Conservation (phyloP, 768 basidiomycete genomes). For the Amanita muscaria region DNA sequence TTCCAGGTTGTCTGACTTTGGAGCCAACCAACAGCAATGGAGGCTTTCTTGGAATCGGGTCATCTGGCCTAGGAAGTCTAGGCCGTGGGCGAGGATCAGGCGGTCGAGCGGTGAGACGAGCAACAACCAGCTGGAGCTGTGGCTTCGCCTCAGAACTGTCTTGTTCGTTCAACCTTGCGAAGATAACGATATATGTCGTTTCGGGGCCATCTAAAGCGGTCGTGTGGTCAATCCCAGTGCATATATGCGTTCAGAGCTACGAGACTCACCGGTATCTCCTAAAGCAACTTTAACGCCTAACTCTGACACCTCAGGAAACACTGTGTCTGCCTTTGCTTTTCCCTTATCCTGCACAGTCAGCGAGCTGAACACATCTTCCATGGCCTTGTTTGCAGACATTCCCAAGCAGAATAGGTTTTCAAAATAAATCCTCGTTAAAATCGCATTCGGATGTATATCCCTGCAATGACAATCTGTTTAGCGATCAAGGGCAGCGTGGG, state of each 20-base stretch:
- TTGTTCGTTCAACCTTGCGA: constrained; percentile 20
- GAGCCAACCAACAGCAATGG: constrained; percentile 31
- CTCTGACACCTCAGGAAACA: constrained; percentile 28
- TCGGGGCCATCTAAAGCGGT: constrained; percentile 49
- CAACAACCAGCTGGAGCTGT: constrained; percentile 43
- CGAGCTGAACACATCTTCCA: neutral
- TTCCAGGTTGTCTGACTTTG: constrained; percentile 11
- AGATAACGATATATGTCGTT: constrained; percentile 57
- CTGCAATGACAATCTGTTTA: constrained; percentile 22
- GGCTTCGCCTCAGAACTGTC: neutral
- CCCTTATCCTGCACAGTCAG: neutral
- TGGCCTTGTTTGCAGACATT: constrained; percentile 15
- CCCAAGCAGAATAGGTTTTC: constrained; percentile 59
- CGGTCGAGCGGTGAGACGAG: constrained; percentile 42
- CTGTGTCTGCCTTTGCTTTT: neutral
- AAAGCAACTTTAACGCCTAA: constrained; percentile 57
- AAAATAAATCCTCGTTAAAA: constrained; percentile 56
- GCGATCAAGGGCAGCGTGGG: neutral
- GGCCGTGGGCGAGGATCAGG: constrained; percentile 20
- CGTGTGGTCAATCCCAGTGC: neutral
- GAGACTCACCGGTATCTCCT: constrained; percentile 53
- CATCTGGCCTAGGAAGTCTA: constrained; percentile 59
- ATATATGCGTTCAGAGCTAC: too few relatives aligned
- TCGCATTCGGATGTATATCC: constrained; percentile 62
- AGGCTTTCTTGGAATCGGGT: constrained; percentile 68